Base-by-base conservation (phyloP, 2,329 filamentous ascomycete genomes). In the Dothidotthia symphoricarpi region DNA sequence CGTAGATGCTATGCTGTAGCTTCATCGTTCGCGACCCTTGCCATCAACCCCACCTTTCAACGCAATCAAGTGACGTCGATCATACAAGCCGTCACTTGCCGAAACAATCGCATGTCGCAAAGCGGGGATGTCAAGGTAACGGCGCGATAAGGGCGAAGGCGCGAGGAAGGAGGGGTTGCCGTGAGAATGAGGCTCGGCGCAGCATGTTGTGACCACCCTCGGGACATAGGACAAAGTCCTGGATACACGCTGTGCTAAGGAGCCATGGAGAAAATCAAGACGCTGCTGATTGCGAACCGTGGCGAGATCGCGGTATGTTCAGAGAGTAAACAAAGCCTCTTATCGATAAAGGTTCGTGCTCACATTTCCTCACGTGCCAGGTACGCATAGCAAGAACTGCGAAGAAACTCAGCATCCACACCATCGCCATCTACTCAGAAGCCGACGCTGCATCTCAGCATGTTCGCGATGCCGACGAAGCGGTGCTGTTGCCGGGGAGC, bases 401-500 rank as follows among this genome's bases (percentile, higher is more conserved):
- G 7, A 72, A 66, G 61, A 64, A 63, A 27, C 61, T 81, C 3
- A 66, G 66, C 10, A 68, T 82, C 39, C 68, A 62, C 31, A 80
- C 74, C 0, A 69, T 82, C 37, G 72, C 78, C 1, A 72, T 83
- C n/a, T 81, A 81, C 47, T 77, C 79, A 0, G 67, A 73, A 24
- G 69, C 75, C 7, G 79, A 82, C 58, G 70, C 74, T 6, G 69
- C 73, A 1, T 79, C 77, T 0, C 63, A 69, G 6, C 78, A 82
- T 59, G 75, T 80, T 3, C 66, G 64, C 2, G 59, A 70, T 13
- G 78, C 80, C 11, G 76, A 81, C 41, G 68, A 75, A 39, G 72
- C 78, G 2, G 63, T 77, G 4, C 56, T 76, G 1, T 67, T 82
- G 1, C 61, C 68, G 0, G 75, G 75, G 0, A 59, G 67, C 12